Conservation (phyloP, 2,329 filamentous ascomycete species). For the Metarhizium guizhouense region DNA sequence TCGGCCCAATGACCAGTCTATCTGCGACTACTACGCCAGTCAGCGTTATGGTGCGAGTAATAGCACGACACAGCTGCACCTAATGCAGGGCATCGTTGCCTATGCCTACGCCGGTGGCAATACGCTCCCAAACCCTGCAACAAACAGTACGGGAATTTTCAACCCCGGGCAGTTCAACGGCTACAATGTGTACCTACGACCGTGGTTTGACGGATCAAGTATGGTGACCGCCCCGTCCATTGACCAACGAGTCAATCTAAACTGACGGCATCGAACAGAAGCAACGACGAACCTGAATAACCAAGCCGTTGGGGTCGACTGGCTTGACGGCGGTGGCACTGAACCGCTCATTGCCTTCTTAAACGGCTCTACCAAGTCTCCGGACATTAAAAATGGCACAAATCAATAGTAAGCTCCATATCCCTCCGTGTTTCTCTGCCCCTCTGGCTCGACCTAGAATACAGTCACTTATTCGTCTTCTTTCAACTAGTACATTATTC, state of each 20-base stretch:
- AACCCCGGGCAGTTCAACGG: constrained; percentile 15
- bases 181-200: constrained; percentile 14
- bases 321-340: constrained; percentile 20
- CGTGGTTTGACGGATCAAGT: constrained; percentile 24
- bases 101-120: constrained; percentile 19
- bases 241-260: no score
- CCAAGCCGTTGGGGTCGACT: constrained; percentile 16
- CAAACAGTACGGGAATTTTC: constrained; percentile 19
- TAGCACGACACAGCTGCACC: constrained; percentile 15
- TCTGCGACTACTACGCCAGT: constrained; percentile 23
- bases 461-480: neutral
- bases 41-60: constrained; percentile 15
- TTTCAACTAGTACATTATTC: constrained; percentile 16
- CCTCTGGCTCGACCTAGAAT: no score
- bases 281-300: constrained; percentile 20
- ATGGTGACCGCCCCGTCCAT: neutral
- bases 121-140: constrained; percentile 8
- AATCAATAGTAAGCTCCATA: constrained; percentile 18
- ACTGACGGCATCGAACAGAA: neutral
- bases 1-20: constrained; percentile 7
- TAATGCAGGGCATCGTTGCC: constrained; percentile 20
- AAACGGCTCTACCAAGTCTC: constrained; percentile 11
- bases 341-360: constrained; percentile 16
- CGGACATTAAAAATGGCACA: constrained; percentile 14
- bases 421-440: neutral